Base-by-base conservation (phyloP, 2,329 filamentous ascomycete species). In the Clonostachys byssicola region DNA sequence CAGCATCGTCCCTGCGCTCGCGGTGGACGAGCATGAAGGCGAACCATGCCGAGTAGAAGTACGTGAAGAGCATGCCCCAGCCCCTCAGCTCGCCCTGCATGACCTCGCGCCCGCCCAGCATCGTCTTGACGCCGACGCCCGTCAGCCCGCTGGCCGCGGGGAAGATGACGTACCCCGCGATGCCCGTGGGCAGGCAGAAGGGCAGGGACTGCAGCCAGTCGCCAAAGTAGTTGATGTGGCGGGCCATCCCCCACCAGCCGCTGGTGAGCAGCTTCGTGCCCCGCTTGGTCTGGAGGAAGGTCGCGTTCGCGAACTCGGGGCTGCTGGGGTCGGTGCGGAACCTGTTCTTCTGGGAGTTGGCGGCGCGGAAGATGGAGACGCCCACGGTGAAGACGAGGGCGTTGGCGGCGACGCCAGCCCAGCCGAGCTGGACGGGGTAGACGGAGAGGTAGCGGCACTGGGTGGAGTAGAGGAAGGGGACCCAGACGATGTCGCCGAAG, bases 151-250 rank as follows among this genome's bases (percentile, higher is more conserved):
- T 68, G 16, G 76, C 78, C 2, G 75, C 73, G 3, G 78, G 72
- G n/a, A 85, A 73, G 44, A 95, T 83, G 38, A 85, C 73, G 64
- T 92, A 96, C 12, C 92, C 92, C 0, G 91, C 87, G 49, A 95
- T 65, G 1, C 89, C 88, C 1, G 92, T 96, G 1, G 92, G 92
- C 40, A 96, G 75, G 54, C 85, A 89, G 68, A 94, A 96, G 0
- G 90, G 83, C 89, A 89, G 96, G 9, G 86, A 82, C 81, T 95
- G 92, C 54, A 94, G 77, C 92, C 92, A 96, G 71, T 97, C 92
- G 45, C 92, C 92, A 2, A 95, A 70, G 68, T 97, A 96, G 73
- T 96, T 97, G 76, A 96, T 94, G 68, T 97, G 92, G 40, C 92
- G 83, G 1, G 92, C 88, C 17, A 82, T 75, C 40, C 92, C 92